phyloP scores from a whole-genome alignment of 768 basidiomycete genomes.

The Nevesoporus exiguus region DNA sequence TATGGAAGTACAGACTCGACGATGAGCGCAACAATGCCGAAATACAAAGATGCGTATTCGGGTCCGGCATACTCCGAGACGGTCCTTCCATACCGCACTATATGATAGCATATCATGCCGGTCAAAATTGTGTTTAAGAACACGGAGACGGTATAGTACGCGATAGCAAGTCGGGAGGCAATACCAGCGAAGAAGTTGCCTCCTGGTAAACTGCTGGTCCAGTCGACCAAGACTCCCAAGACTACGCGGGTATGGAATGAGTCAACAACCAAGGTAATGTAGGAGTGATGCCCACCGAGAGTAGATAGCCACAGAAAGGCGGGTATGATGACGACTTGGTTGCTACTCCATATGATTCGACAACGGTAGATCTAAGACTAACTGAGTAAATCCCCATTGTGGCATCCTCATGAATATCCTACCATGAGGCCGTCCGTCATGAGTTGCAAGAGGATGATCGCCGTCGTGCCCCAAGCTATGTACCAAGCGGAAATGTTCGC shows the following conservation, averaged over 20 bases:
- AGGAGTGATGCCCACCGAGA: background rate
- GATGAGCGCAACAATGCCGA: slow-evolving; percentile 7
- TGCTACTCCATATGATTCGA: too few species aligned
- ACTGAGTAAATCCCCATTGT: background rate
- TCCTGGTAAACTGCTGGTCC: background rate
- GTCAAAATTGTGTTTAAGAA: slow-evolving; percentile 20
- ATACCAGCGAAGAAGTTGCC: slow-evolving; percentile 18
- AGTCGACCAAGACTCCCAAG: background rate
- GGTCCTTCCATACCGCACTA: slow-evolving; percentile 6
- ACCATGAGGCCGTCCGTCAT: background rate
- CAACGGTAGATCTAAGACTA: too few species aligned
- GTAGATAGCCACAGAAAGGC: background rate
- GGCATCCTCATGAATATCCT: background rate
- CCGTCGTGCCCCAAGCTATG: background rate
- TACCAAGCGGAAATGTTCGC: slow-evolving; percentile 25
- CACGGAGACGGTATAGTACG: slow-evolving; percentile 16
- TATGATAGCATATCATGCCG: slow-evolving; percentile 22
- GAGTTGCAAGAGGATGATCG: background rate
- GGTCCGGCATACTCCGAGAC: slow-evolving; percentile 13
- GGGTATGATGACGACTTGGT: background rate
- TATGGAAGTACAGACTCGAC: slow-evolving; percentile 28
- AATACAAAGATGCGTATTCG: slow-evolving; percentile 20
- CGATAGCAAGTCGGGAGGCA: slow-evolving; percentile 10
- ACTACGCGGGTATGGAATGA: background rate
- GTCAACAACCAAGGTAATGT: background rate